Evolutionary conservation across 768 basidiomycete species (phyloP).

Genomic region (Gymnopilus dilepis): DNA sequence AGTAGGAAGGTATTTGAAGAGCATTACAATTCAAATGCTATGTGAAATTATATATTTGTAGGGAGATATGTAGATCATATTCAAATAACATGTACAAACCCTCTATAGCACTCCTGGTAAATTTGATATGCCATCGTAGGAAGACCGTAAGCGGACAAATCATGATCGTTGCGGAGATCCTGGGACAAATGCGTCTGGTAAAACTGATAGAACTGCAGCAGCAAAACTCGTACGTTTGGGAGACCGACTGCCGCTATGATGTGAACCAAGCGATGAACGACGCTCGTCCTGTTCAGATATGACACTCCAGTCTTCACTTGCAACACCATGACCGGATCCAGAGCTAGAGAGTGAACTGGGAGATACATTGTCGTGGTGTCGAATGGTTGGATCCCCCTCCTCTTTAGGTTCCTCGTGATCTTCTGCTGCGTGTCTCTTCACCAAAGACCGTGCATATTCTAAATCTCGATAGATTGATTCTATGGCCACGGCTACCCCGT

Average conservation of each 20-base stretch:
- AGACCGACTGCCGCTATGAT: conserved; percentile 40
- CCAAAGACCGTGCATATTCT: conserved; percentile 89
- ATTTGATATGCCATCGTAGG: neutral
- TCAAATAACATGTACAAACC: neutral
- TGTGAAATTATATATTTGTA: conserved; percentile 24
- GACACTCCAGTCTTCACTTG: conserved; percentile 89
- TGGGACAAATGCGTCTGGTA: conserved; percentile 58
- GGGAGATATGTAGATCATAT: conserved; percentile 15
- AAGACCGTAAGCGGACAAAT: neutral
- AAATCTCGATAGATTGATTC: conserved; percentile 96
- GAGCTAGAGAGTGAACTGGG: conserved; percentile 57
- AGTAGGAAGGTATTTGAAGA: conserved; percentile 80
- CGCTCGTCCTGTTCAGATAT: conserved; percentile 78
- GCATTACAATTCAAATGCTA: conserved; percentile 45
- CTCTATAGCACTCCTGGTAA: neutral
- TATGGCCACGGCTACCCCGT: conserved; percentile 91
- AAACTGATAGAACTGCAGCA: conserved; percentile 63
- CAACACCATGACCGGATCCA: conserved; percentile 55
- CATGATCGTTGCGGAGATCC: conserved; percentile 40
- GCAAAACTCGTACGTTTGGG: conserved; percentile 66
- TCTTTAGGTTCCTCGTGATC: conserved; percentile 37
- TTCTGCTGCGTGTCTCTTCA: conserved; percentile 61
- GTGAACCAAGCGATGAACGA: conserved; percentile 60
- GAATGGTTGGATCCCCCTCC: conserved; percentile 45
- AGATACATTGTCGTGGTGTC: conserved; percentile 34